A percentile compares a stretch with the other conserved stretches of the same genome.
These are phyloP conservation scores for Umbilicaria muhlenbergii DNA, from an alignment of 495 filamentous ascomycete genomes.

Conservation along the genomic window DNA sequence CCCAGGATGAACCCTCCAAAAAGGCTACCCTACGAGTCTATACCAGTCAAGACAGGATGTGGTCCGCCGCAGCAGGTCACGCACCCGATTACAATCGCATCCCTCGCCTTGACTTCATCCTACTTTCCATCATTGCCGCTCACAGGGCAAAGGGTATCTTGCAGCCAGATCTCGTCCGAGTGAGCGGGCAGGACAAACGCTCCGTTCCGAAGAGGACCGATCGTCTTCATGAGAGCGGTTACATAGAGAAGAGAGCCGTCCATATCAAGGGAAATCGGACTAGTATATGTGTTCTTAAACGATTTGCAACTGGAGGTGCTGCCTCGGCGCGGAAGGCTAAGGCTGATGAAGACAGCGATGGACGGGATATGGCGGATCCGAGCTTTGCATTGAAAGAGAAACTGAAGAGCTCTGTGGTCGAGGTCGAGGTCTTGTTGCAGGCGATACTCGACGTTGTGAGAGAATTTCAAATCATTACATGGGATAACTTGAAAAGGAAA, in stretches of 20 bases:
- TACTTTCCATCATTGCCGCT: constrained; percentile 69
- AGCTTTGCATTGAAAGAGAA: background rate
- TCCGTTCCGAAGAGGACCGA: constrained; percentile 76
- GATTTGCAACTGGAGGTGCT: constrained; percentile 26
- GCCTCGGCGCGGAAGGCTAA: background rate
- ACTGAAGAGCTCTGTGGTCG: constrained; percentile 4
- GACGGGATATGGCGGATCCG: background rate
- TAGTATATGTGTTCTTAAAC: constrained; percentile 38
- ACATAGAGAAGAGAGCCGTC: constrained; percentile 66
- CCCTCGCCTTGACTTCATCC: constrained; percentile 50
- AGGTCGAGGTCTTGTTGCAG: constrained; percentile 27
- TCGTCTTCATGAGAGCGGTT: constrained; percentile 55
- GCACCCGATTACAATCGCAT: constrained; percentile 55
- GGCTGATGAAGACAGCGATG: background rate
- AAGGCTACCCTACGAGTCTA: constrained; percentile 26
- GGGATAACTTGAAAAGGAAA: constrained; percentile 46
- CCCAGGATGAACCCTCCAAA: background rate
- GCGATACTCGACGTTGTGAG: constrained; percentile 32
- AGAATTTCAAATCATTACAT: constrained; percentile 29
- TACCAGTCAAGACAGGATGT: constrained; percentile 48
- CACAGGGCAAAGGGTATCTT: constrained; percentile 52
- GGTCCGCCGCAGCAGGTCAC: constrained; percentile 71
- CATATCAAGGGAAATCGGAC: constrained; percentile 49
- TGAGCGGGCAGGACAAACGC: constrained; percentile 76
- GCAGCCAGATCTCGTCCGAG: constrained; percentile 58